These are phyloP conservation scores for Colletotrichum tropicale DNA, from an alignment of 2,329 filamentous ascomycete genomes.

Conservation along the genomic window DNA sequence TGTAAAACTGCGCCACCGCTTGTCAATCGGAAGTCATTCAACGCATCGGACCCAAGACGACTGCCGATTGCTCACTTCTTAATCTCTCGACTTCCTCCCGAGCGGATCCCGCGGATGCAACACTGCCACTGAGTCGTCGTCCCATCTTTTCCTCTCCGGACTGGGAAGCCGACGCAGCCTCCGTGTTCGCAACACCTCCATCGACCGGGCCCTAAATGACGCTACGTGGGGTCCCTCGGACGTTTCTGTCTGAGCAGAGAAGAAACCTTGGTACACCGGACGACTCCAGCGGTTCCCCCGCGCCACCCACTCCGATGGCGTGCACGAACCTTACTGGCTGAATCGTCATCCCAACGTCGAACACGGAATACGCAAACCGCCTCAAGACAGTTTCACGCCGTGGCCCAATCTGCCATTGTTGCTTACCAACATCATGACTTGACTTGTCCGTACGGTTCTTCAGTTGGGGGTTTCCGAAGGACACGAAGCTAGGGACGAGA, in stretches of 20 bases:
- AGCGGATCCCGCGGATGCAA: neutral
- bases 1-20: neutral
- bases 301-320: neutral
- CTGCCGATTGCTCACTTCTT: neutral
- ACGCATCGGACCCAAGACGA: neutral
- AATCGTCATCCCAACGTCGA: neutral
- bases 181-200: neutral
- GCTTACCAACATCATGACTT: neutral
- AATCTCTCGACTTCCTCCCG: neutral
- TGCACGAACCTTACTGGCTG: neutral
- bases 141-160: neutral
- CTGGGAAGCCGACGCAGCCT: neutral
- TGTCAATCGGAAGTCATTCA: accelerated
- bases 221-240: neutral
- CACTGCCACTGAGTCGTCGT: neutral
- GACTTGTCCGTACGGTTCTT: neutral
- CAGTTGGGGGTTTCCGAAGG: neutral
- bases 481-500: neutral
- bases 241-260: neutral
- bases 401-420: neutral
- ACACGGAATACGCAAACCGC: neutral
- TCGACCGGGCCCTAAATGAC: neutral
- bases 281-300: slow-evolving; percentile 1
- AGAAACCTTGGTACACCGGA: slow-evolving; percentile 1
- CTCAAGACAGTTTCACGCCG: neutral